phyloP scores from a whole-genome alignment of 441 rosid species.

The Croton setiger region DNA sequence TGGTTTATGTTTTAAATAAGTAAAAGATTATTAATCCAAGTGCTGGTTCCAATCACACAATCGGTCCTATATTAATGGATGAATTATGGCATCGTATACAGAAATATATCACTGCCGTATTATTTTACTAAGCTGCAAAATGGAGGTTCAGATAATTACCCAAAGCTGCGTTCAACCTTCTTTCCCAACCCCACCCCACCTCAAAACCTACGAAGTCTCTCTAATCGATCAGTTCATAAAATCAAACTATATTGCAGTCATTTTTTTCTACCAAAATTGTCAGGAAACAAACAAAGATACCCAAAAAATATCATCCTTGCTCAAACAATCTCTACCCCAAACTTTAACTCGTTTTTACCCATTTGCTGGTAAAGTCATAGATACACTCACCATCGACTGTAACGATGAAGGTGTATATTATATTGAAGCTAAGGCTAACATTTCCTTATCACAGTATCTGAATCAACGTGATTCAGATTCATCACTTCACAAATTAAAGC shows the following conservation, averaged over 20 bases:
- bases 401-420: conserved; percentile 28
- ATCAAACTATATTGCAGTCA: background rate
- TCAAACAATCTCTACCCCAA: conserved; percentile 26
- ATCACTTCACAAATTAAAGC: background rate
- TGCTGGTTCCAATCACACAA: too few relatives aligned
- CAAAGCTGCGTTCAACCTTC: conserved; percentile 24
- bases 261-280: background rate
- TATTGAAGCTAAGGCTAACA: conserved; percentile 20
- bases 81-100: too few relatives aligned
- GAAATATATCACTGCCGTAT: too few relatives aligned
- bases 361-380: conserved; percentile 23
- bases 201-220: conserved; percentile 16
- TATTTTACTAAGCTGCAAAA: too few relatives aligned
- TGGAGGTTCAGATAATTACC: too few relatives aligned
- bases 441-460: conserved; percentile 1
- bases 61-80: too few relatives aligned
- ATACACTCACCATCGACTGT: conserved; percentile 16
- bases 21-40: too few relatives aligned
- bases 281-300: background rate
- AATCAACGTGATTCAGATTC: background rate
- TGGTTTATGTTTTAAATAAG: too few relatives aligned
- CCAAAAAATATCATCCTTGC: background rate
- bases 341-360: conserved; percentile 25
- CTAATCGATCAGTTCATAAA: conserved; percentile 22
- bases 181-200: conserved; percentile 18